Evolutionary conservation across 1,284 basidiomycete genomes (phyloP), one percentile per base, ranked within the genome.

Genomic region (Papiliotrema terrestris): DNA sequence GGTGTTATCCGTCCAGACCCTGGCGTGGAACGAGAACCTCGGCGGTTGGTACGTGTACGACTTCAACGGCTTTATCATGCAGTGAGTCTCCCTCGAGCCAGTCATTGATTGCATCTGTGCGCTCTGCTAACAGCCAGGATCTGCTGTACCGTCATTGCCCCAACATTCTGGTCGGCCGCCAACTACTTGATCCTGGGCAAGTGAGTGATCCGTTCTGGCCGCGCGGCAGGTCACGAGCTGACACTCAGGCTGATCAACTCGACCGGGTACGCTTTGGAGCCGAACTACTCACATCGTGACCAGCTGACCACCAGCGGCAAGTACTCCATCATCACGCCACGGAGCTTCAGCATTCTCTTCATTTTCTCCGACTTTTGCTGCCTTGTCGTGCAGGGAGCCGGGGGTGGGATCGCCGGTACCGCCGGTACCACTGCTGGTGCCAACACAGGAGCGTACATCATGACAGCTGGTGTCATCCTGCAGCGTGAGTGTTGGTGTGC

Each of bases 321-420:
- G 11, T 61, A 62, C 41, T 63, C 62, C 6, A 58, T 55, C 23
- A 54, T 69, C 46, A 62, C 59, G n/a, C 55, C 63, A 6, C 55
- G 56, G 3, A 53, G 47, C 25, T 66, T 67, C 56, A 64, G 67
- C 29, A 49, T 65, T 46, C n/a, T 62, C 20, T 73, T 74, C 45
- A 49, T 67, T 32, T 35, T 51, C 17, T 65, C 59, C 20, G 72
- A 74, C 52, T 17, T 74, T 20, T 41, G 69, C 43, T 67, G 63
- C 9, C 58, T 75, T 36, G 54, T 67, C 49, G 49, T 75, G 8
- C 72, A 75, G 50, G 72, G 57, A 8, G 42, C 62, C 17, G 73
- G 73, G 17, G 73, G 70, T 13, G 71, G 63, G 2, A 60, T 62
- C 13, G 65, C 66, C 0, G 52, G 52, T 3, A 52, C 58, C 1